A percentile compares a stretch with the other conserved stretches of the same genome.
These are phyloP conservation scores for Brassica rapa DNA, from an alignment of 345 rosid species.

Conservation along the genomic window DNA sequence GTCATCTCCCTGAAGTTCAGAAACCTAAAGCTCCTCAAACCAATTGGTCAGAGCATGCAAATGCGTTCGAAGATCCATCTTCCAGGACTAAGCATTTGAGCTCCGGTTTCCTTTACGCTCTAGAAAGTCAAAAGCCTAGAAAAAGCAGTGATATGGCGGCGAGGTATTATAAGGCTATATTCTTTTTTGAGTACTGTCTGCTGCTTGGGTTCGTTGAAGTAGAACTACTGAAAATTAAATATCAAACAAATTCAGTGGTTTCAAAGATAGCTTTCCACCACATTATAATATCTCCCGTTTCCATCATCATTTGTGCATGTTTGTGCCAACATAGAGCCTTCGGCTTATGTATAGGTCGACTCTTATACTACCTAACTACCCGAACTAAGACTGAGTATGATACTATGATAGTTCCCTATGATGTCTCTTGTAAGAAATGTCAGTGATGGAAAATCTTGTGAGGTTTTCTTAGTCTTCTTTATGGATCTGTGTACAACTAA, in stretches of 20 bases:
- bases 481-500: conserved; percentile 5
- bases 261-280: not conserved
- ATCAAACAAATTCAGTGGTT: not conserved
- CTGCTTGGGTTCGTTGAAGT: not conserved
- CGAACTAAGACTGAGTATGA: not conserved
- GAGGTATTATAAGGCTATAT: conserved; percentile 43
- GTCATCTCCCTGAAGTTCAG: not conserved
- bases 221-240: not conserved
- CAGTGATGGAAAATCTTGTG: not conserved
- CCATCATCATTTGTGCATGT: not conserved
- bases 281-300: not conserved
- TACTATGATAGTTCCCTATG: not conserved
- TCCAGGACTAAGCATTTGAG: conserved; percentile 51
- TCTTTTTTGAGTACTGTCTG: not conserved
- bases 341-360: not conserved
- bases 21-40: not conserved
- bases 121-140: conserved; percentile 67
- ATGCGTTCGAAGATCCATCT: not conserved
- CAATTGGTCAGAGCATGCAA: not conserved
- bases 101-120: conserved; percentile 65
- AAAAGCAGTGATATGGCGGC: conserved; percentile 46
- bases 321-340: not conserved
- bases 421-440: conserved; percentile 8
- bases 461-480: conserved; percentile 2
- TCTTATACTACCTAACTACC: conserved; percentile 1